Evolutionary conservation across 768 basidiomycete genomes (phyloP).

Genomic region (Amanita rimosa): DNA sequence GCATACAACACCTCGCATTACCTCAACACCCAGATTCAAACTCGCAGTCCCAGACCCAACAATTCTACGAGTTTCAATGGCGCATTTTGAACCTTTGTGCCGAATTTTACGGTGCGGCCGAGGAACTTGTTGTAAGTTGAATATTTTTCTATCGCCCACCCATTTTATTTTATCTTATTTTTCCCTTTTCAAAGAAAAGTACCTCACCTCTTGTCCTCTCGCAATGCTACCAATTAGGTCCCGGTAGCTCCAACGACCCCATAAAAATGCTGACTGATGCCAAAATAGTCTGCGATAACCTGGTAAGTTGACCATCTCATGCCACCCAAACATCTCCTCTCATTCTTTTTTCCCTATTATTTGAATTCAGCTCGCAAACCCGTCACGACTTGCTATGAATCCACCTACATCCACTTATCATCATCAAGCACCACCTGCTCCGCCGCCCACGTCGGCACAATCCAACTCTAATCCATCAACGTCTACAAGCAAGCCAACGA

Average conservation of each 20-base stretch:
- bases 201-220: conserved; percentile 64
- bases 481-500: conserved; percentile 20
- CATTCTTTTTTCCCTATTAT: not conserved
- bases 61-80: conserved; percentile 84
- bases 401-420: conserved; percentile 51
- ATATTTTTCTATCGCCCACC: conserved; percentile 1
- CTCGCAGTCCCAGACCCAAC: conserved; percentile 45
- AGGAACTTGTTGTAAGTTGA: conserved; percentile 68
- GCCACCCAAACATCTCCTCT: conserved; percentile 6
- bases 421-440: conserved; percentile 24
- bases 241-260: conserved; percentile 60
- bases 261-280: conserved; percentile 65
- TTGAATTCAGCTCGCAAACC: conserved; percentile 52
- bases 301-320: conserved; percentile 33
- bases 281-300: conserved; percentile 65
- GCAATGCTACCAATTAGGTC: conserved; percentile 71
- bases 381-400: conserved; percentile 52
- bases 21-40: conserved; percentile 39
- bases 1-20: conserved; percentile 19
- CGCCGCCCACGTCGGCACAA: conserved; percentile 15
- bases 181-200: conserved; percentile 30
- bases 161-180: no score
- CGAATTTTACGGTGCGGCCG: conserved; percentile 79
- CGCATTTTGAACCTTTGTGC: conserved; percentile 71
- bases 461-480: conserved; percentile 19